Base-by-base conservation (phyloP, 371 early-diverging fungal species). In the Apophysomyces trapeziformis region DNA sequence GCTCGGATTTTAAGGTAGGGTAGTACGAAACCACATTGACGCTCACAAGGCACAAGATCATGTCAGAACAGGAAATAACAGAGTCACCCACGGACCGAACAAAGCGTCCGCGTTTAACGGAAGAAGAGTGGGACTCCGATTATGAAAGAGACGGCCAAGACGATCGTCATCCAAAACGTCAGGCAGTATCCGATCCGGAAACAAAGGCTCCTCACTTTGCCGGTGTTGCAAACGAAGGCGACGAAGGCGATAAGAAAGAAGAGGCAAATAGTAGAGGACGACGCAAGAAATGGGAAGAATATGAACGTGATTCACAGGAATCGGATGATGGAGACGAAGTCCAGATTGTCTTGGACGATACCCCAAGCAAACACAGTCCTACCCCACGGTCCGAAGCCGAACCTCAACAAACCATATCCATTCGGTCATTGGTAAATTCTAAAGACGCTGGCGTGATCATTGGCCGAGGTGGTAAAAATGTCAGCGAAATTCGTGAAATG, bases 371-470 rank as follows among this genome's bases (percentile, higher is more conserved):
- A 26, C 7, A 4, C 21, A 50, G 21, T 16, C 54, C 54, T 50
- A 26, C 32, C 32, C 18, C 54, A 21, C 54, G 54, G 9, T 9
- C 21, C 11, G 54, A 50, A 21, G 21, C 54, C 21, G 54, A 50
- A 50, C 7, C 54, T 16, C 58, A 58, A 38, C 58, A 57, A 66
- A 57, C 60, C n/a, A 68, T 80, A 7, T 69, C 88, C 0, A 70
- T 94, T 72, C 87, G 94, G 5, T 90, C 93, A 0, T 78, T 95
- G 38, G 88, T 95, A 8, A 83, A 89, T 39, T 89, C 92, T 54
- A 91, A 90, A 70, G 95, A 94, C 71, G 94, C 94, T 14, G 93
- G 89, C 63, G 85, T 95, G 9, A 86, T 94, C 64, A 93, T 95
- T 73, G 95, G 95, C 12, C 89, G 91, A 64, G 85, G 82, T 26